Conservation (phyloP, 1,139 yeast species). For the Lodderomyces parapsilosis region DNA sequence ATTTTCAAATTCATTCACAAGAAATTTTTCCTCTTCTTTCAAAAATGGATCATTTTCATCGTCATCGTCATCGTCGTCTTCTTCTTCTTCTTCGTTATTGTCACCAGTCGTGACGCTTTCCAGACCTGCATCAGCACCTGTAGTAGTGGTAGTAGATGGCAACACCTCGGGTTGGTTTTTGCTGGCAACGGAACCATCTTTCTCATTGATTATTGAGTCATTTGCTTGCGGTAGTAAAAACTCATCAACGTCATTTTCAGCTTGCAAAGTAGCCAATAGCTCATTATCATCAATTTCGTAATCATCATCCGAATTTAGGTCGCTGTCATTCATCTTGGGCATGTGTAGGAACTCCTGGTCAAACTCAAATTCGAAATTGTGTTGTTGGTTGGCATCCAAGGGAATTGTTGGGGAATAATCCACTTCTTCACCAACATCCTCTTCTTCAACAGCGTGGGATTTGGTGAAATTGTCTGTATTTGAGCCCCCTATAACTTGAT, state of each 20-base stretch:
- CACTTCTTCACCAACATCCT: slow-evolving; percentile 73
- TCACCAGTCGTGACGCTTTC: slow-evolving; percentile 30
- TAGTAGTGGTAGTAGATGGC: not conserved
- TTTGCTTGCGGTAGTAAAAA: slow-evolving; percentile 18
- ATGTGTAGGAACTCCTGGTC: slow-evolving; percentile 42
- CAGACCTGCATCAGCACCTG: not conserved
- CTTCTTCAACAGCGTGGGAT: slow-evolving; percentile 29
- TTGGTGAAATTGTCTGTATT: slow-evolving; percentile 5
- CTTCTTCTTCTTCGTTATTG: not conserved
- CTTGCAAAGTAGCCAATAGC: slow-evolving; percentile 64
- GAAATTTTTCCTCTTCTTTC: slow-evolving; percentile 46
- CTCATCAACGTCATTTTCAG: slow-evolving; percentile 59
- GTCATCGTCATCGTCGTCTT: slow-evolving; percentile 39
- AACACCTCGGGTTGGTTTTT: not conserved
- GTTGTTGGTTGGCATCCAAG: slow-evolving; percentile 17
- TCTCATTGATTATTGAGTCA: not conserved
- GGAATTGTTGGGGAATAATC: slow-evolving; percentile 15
- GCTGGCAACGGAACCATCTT: not conserved
- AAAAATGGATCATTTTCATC: slow-evolving; percentile 54
- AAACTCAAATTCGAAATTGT: slow-evolving; percentile 34
- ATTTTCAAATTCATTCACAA: slow-evolving; percentile 48
- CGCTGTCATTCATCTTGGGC: slow-evolving; percentile 53
- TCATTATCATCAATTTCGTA: slow-evolving; percentile 74
- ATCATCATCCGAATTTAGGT: slow-evolving; percentile 62
- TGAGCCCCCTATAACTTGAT: slow-evolving; percentile 1